Evolutionary conservation across 2,329 filamentous ascomycete species (phyloP).

Genomic region (Colletotrichum filicis): DNA sequence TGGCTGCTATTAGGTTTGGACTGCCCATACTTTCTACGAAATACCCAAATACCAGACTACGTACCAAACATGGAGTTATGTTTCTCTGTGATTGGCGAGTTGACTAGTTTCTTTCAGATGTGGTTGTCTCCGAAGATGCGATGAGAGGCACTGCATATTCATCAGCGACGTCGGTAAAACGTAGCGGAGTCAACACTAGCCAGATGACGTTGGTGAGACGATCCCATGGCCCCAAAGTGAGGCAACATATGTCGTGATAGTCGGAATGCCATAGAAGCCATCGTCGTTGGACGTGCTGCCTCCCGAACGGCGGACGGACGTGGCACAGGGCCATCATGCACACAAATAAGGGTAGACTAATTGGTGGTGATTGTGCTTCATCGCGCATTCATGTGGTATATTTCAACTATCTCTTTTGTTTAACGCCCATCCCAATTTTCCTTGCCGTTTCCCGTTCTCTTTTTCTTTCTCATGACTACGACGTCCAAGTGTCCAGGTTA

Average conservation of each 20-base stretch:
- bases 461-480: not conserved
- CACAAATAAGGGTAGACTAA: not conserved
- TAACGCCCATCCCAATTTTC: slow-evolving; percentile 11
- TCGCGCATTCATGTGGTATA: not conserved
- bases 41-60: not conserved
- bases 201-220: not conserved
- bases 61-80: not conserved
- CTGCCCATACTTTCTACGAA: not conserved
- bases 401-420: slow-evolving; percentile 1
- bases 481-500: slow-evolving; percentile 61
- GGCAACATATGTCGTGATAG: not conserved
- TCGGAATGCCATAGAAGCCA: not conserved
- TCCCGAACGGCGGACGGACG: not conserved
- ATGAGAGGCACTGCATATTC: not conserved
- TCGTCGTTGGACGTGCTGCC: not conserved
- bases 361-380: not conserved
- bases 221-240: not conserved
- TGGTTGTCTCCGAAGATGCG: too few relatives aligned
- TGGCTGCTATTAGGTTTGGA: not conserved
- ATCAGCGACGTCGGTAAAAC: not conserved
- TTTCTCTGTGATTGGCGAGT: not conserved
- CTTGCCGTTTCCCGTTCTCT: not conserved
- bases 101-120: too few relatives aligned
- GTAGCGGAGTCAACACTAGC: not conserved
- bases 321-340: not conserved